These are phyloP conservation scores for Mesostigma viride DNA, from an alignment of 139 green algal genomes.

Conservation along the genomic window DNA sequence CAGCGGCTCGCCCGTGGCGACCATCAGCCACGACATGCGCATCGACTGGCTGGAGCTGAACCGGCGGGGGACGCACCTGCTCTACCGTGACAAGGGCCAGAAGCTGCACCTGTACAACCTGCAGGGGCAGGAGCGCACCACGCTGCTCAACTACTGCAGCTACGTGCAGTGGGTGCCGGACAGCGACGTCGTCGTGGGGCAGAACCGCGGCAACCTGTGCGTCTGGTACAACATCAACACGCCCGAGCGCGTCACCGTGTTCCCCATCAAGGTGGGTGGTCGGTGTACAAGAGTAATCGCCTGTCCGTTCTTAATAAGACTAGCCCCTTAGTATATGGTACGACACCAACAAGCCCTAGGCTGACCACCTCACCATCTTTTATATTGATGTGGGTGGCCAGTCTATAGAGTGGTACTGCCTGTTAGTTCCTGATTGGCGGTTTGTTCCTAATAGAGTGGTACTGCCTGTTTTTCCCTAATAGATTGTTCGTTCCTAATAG, in stretches of 20 bases:
- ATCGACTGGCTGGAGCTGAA: slow-evolving; percentile 78
- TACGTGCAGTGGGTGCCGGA: slow-evolving; percentile 71
- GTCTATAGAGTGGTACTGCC: too few species aligned
- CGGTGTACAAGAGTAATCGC: too few species aligned
- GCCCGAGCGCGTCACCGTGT: slow-evolving; percentile 46
- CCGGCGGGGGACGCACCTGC: slow-evolving; percentile 55
- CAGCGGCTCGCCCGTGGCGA: slow-evolving; percentile 31
- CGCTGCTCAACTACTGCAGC: slow-evolving; percentile 57
- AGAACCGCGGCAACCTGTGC: slow-evolving; percentile 57
- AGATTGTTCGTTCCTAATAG: too few species aligned
- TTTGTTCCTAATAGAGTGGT: too few species aligned
- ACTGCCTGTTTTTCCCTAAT: too few species aligned
- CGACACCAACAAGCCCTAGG: too few species aligned
- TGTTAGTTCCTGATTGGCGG: too few species aligned
- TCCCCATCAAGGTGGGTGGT: slow-evolving; percentile 53
- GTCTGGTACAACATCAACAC: slow-evolving; percentile 71
- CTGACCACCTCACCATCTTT: too few species aligned
- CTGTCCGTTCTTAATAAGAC: too few species aligned
- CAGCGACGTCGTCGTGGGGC: slow-evolving; percentile 65
- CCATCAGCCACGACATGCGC: slow-evolving; percentile 50
- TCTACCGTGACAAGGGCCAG: slow-evolving; percentile 73
- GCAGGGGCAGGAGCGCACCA: slow-evolving; percentile 43
- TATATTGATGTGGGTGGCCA: too few species aligned
- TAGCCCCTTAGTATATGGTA: too few species aligned
- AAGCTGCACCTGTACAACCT: slow-evolving; percentile 58